Percentiles rank a stretch among this genome's conserved stretches.
Conservation (phyloP, 1,284 basidiomycete genomes). For the Ceratobasidium sp. region DNA sequence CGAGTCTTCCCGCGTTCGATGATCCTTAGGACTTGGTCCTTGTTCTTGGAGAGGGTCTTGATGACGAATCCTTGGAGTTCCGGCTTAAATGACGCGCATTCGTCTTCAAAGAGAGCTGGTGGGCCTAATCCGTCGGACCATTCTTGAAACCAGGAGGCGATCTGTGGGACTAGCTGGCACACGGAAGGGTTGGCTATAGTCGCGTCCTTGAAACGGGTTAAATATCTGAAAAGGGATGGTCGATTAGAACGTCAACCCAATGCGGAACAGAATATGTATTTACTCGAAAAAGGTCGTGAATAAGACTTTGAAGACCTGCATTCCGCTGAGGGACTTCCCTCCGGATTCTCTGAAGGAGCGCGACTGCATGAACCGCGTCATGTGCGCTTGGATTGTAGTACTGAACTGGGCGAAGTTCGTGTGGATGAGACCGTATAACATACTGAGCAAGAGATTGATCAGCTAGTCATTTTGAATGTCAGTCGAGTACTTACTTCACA, state of each 20-base stretch:
- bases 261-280: slow-evolving; percentile 50
- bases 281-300: slow-evolving; percentile 69
- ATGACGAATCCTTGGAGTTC: slow-evolving; percentile 55
- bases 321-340: slow-evolving; percentile 55
- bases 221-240: slow-evolving; percentile 60
- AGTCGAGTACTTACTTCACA: slow-evolving; percentile 9
- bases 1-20: background rate
- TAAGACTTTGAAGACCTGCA: slow-evolving; percentile 65
- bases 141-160: slow-evolving; percentile 62
- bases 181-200: slow-evolving; percentile 64
- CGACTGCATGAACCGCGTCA: slow-evolving; percentile 60
- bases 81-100: slow-evolving; percentile 50
- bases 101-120: slow-evolving; percentile 59
- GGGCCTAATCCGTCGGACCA: slow-evolving; percentile 63
- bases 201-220: slow-evolving; percentile 72
- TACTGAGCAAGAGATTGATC: slow-evolving; percentile 56
- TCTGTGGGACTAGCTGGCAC: slow-evolving; percentile 59
- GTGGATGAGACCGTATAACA: slow-evolving; percentile 68
- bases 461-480: background rate
- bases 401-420: slow-evolving; percentile 65
- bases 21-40: slow-evolving; percentile 1
- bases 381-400: slow-evolving; percentile 61
- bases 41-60: background rate
- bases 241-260: background rate
- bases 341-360: slow-evolving; percentile 63